Evolutionary conservation across 768 basidiomycete species (phyloP).

Genomic region (Kwoniella europaea): DNA sequence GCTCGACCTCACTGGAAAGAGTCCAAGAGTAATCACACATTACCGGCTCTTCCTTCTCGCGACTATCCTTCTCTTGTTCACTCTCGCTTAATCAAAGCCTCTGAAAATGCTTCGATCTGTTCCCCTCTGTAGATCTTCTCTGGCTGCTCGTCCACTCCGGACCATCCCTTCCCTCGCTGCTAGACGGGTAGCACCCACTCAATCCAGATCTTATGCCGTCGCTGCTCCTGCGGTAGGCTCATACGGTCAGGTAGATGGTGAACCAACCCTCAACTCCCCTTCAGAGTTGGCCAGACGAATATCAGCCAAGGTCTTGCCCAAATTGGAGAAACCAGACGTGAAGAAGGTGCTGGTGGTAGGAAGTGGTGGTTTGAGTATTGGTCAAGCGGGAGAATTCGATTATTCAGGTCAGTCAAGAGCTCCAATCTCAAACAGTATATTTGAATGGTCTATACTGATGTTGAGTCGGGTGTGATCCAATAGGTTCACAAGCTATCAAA

Average conservation of each 20-base stretch:
- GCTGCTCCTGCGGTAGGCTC: slow-evolving; percentile 59
- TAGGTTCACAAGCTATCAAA: slow-evolving; percentile 93
- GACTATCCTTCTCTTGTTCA: not conserved
- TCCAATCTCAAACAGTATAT: not conserved
- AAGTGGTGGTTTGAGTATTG: slow-evolving; percentile 92
- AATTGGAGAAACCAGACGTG: slow-evolving; percentile 86
- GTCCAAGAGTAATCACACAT: not conserved
- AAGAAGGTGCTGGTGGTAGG: slow-evolving; percentile 95
- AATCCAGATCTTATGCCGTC: slow-evolving; percentile 48
- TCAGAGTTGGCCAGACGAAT: slow-evolving; percentile 92
- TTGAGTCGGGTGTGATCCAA: no score
- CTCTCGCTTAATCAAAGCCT: not conserved
- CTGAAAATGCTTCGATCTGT: slow-evolving; percentile 26
- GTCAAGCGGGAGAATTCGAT: slow-evolving; percentile 99
- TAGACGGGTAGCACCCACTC: slow-evolving; percentile 14
- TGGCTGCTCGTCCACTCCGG: slow-evolving; percentile 17
- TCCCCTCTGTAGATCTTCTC: slow-evolving; percentile 22
- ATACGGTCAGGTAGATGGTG: slow-evolving; percentile 49
- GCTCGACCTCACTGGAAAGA: not conserved
- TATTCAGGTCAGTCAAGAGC: slow-evolving; percentile 70
- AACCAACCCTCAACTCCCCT: slow-evolving; percentile 74
- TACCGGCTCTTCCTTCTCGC: not conserved
- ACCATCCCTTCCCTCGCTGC: slow-evolving; percentile 18
- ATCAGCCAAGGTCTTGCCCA: slow-evolving; percentile 91
- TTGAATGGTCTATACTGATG: not conserved